These are phyloP conservation scores for Eucalyptus melliodora DNA, from an alignment of 345 rosid genomes.

Conservation along the genomic window DNA sequence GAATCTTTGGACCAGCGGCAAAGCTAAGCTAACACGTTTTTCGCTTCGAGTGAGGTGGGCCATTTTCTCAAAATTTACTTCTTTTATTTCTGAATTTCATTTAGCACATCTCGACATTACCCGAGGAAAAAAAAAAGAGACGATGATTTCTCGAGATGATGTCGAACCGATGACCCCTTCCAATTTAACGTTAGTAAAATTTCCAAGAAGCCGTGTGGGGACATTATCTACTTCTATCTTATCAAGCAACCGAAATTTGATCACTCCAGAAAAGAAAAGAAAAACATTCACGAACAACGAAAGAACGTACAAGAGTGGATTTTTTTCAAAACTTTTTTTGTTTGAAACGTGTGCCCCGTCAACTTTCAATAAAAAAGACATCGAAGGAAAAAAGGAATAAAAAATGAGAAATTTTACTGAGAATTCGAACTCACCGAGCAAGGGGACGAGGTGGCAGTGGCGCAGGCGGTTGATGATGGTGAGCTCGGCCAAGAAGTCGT, in stretches of 20 bases:
- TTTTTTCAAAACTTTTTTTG: not conserved
- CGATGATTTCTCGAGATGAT: fast-evolving
- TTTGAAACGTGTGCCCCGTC: not conserved
- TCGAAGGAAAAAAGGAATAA: too few relatives aligned
- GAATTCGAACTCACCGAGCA: slow-evolving; percentile 18
- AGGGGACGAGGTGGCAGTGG: slow-evolving; percentile 42
- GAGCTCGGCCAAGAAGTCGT: slow-evolving; percentile 46
- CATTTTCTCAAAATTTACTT: not conserved
- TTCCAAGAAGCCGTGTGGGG: not conserved
- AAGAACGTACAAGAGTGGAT: not conserved
- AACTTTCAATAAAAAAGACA: not conserved
- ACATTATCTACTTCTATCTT: not conserved
- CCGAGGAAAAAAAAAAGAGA: too few relatives aligned
- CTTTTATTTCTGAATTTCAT: not conserved
- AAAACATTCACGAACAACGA: not conserved
- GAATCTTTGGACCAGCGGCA: fast-evolving
- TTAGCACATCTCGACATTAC: not conserved
- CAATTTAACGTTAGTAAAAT: too few relatives aligned
- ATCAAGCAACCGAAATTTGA: not conserved
- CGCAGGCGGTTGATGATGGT: slow-evolving; percentile 52
- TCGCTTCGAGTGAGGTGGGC: not conserved
- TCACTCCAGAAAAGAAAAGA: not conserved
- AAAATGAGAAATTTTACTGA: not conserved
- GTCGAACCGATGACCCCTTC: not conserved
- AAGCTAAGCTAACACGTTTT: not conserved